Percentiles rank a stretch among this genome's conserved stretches.
phyloP scores from a whole-genome alignment of 73 alveolate genomes.

The Diophrys sp. region DNA sequence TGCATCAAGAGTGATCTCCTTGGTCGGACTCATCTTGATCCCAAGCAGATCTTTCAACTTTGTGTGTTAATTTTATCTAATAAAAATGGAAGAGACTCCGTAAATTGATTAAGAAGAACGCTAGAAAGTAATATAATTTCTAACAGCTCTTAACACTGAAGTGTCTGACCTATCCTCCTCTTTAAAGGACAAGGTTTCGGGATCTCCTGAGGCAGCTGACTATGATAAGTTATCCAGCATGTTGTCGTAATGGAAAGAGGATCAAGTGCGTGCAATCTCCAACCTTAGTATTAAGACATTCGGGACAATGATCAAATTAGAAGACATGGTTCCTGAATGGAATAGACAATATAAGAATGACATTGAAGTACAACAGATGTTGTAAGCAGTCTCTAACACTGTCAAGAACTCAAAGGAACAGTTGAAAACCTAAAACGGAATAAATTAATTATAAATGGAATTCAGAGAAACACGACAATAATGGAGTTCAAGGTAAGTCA shows the following conservation, averaged over 20 bases:
- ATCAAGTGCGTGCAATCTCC: not conserved
- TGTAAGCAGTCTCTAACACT: not conserved
- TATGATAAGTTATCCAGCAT: not conserved
- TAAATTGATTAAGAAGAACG: not conserved
- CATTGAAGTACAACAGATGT: not conserved
- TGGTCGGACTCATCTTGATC: too few species aligned
- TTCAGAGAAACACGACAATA: too few species aligned
- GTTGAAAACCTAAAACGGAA: too few species aligned
- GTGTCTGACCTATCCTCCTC: not conserved
- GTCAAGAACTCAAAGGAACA: not conserved
- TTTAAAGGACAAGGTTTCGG: not conserved
- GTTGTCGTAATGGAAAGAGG: conserved; percentile 4
- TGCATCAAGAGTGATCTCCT: too few species aligned
- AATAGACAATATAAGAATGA: not conserved
- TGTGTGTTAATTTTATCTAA: too few species aligned
- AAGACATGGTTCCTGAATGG: conserved; percentile 17
- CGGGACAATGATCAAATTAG: conserved; percentile 13
- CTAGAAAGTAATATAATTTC: not conserved
- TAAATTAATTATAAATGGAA: too few species aligned
- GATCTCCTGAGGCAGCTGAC: not conserved
- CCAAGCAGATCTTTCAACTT: too few species aligned
- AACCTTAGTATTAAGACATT: not conserved
- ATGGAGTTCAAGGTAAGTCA: too few species aligned
- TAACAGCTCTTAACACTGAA: not conserved
- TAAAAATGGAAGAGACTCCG: not conserved